These are phyloP conservation scores for Fusarium clavum DNA, from an alignment of 2,329 filamentous ascomycete genomes.

Conservation along the genomic window DNA sequence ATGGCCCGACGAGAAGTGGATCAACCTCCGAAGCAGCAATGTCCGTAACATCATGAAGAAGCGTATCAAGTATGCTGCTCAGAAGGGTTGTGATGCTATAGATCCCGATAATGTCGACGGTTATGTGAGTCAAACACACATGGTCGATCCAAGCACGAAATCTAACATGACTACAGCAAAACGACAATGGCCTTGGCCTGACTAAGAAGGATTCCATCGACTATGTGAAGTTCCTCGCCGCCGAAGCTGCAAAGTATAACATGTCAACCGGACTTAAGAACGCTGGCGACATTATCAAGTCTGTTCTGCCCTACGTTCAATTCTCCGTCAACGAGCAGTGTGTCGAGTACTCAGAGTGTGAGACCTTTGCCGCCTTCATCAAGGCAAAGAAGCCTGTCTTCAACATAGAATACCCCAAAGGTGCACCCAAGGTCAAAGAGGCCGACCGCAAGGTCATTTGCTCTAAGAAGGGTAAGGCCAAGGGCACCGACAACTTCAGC, in stretches of 20 bases:
- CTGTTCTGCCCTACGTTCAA: slow-evolving; percentile 63
- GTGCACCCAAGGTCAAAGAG: slow-evolving; percentile 54
- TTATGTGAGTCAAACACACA: slow-evolving; percentile 58
- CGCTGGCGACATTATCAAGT: slow-evolving; percentile 67
- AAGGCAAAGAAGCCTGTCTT: slow-evolving; percentile 74
- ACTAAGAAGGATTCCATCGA: slow-evolving; percentile 67
- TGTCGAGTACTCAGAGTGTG: slow-evolving; percentile 69
- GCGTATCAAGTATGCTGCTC: slow-evolving; percentile 67
- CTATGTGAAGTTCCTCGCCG: slow-evolving; percentile 70
- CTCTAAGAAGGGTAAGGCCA: slow-evolving; percentile 50
- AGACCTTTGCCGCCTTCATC: slow-evolving; percentile 68
- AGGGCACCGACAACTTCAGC: slow-evolving; percentile 65
- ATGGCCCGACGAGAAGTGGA: slow-evolving; percentile 76
- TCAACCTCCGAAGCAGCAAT: slow-evolving; percentile 66
- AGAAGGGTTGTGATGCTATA: slow-evolving; percentile 75
- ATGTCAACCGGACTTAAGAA: slow-evolving; percentile 78
- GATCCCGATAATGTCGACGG: slow-evolving; percentile 79
- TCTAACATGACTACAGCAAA: slow-evolving; percentile 54
- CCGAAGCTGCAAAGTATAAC: slow-evolving; percentile 63
- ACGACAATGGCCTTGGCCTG: slow-evolving; percentile 71
- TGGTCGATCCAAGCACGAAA: not conserved
- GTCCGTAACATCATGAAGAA: slow-evolving; percentile 74
- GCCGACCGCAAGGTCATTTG: slow-evolving; percentile 58
- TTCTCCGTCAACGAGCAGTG: slow-evolving; percentile 80
- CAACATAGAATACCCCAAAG: slow-evolving; percentile 76